Percentiles rank a stretch among this genome's conserved stretches.
These are phyloP conservation scores for Sporothrix variecibatus DNA, from an alignment of 2,329 filamentous ascomycete species.

Conservation along the genomic window DNA sequence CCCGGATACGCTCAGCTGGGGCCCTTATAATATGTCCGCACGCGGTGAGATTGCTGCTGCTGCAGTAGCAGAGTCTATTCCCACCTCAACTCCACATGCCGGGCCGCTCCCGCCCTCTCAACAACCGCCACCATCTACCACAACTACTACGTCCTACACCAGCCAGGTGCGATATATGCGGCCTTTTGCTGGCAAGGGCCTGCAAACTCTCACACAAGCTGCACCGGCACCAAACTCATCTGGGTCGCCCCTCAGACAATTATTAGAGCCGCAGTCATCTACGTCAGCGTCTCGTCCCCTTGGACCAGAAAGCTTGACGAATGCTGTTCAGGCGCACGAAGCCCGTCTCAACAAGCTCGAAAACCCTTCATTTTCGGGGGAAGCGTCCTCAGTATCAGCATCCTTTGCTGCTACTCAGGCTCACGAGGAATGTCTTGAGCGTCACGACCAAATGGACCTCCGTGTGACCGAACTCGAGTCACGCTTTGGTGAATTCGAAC, in stretches of 20 bases:
- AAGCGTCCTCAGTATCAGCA: neutral
- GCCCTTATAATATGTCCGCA: slow-evolving; percentile 46
- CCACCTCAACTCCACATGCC: slow-evolving; percentile 46
- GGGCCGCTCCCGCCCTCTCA: slow-evolving; percentile 37
- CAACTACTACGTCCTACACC: slow-evolving; percentile 52
- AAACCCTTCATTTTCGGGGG: slow-evolving; percentile 63
- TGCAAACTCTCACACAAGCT: slow-evolving; percentile 53
- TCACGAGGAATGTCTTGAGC: slow-evolving; percentile 70
- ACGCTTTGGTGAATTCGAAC: slow-evolving; percentile 62
- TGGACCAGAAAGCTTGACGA: slow-evolving; percentile 45
- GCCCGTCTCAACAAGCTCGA: slow-evolving; percentile 69
- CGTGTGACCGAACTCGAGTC: slow-evolving; percentile 70
- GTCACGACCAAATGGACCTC: slow-evolving; percentile 66
- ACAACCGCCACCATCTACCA: slow-evolving; percentile 51
- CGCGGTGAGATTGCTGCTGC: slow-evolving; percentile 40
- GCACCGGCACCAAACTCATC: slow-evolving; percentile 43
- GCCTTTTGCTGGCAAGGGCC: slow-evolving; percentile 58
- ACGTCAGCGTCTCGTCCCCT: neutral
- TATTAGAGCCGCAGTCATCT: neutral
- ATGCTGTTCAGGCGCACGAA: slow-evolving; percentile 61
- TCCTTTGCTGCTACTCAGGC: slow-evolving; percentile 41
- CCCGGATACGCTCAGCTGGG: slow-evolving; percentile 60
- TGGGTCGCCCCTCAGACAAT: neutral
- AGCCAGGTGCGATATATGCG: slow-evolving; percentile 52
- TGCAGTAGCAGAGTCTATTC: slow-evolving; percentile 40